Evolutionary conservation across 345 rosid genomes (phyloP).

Genomic region (Eucalyptus marginata): DNA sequence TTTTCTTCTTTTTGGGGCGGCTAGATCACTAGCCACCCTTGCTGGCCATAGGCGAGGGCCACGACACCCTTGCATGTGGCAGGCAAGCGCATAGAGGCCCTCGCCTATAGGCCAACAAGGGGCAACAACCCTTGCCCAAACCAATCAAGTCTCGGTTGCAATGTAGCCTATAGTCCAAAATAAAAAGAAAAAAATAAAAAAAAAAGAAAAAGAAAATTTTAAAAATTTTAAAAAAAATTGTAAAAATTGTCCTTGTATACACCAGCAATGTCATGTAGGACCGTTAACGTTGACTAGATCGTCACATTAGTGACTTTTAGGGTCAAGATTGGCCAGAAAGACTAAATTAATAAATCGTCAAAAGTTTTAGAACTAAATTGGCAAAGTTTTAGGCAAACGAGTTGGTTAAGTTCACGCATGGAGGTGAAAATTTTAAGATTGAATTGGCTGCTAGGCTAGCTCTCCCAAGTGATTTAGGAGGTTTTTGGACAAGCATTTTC

Average conservation of each 20-base stretch:
- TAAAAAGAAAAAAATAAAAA: too few species aligned
- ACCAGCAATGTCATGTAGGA: accelerated
- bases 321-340: accelerated
- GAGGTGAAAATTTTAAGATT: accelerated
- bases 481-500: accelerated
- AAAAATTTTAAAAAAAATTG: too few species aligned
- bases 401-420: too few species aligned
- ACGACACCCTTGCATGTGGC: neutral
- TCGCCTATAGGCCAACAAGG: accelerated
- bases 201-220: too few species aligned
- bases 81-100: accelerated
- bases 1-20: accelerated
- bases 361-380: accelerated
- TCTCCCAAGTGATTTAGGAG: accelerated
- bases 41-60: too few species aligned
- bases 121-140: accelerated
- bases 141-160: accelerated
- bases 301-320: accelerated
- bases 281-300: accelerated
- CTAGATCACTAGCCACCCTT: too few species aligned
- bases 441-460: accelerated
- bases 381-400: too few species aligned
- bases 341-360: accelerated
- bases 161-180: accelerated
- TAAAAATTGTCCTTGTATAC: accelerated